Base-by-base conservation (phyloP, 2,329 filamentous ascomycete genomes). In the Triangularia verruculosa region DNA sequence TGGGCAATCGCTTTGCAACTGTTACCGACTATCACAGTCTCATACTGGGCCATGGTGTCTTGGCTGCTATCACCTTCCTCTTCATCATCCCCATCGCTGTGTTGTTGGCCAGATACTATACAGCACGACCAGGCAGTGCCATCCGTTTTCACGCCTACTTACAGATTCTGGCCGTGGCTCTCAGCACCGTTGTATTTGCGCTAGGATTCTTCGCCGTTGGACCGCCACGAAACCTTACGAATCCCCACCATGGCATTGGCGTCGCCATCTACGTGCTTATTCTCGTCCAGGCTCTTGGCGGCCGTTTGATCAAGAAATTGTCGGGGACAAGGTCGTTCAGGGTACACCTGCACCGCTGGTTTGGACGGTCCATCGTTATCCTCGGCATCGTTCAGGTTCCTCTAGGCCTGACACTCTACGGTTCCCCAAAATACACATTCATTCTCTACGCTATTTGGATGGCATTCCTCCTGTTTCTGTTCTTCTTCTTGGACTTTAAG, bases 401-500 rank as follows among this genome's bases (percentile, higher is more conserved):
- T 0, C 82, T 99, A 0, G 95, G 95, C 0, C 81, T 99, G 55
- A 93, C 93, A 0, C 82, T 99, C 1, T 99, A 97, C 72, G 95
- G 95, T 5, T 97, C 93, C 28, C 94, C 95, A 4, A 87, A 89
- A 71, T 86, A 84, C 39, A 83, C 93, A 3, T 99, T 98, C 74
- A 87, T 99, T 59, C 80, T 98, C 3, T 99, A 90, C 72, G 84
- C 93, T 0, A 67, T 98, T 0, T 94, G 89, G 81, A 89, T 90
- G 74, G 85, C 86, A 27, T 82, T 90, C 17, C 78, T 97, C 32
- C 69, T 97, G 15, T 71, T 93, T 1, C 68, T 87, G 13, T 97
- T 93, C 76, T 96, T 98, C 71, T 80, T 94, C 61, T 80, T 97
- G 32, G 89, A 89, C 68, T 96, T 91, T 75, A 81, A 86, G 54